Conservation (phyloP, 2,329 filamentous ascomycete species). For the Trichothecium roseum region DNA sequence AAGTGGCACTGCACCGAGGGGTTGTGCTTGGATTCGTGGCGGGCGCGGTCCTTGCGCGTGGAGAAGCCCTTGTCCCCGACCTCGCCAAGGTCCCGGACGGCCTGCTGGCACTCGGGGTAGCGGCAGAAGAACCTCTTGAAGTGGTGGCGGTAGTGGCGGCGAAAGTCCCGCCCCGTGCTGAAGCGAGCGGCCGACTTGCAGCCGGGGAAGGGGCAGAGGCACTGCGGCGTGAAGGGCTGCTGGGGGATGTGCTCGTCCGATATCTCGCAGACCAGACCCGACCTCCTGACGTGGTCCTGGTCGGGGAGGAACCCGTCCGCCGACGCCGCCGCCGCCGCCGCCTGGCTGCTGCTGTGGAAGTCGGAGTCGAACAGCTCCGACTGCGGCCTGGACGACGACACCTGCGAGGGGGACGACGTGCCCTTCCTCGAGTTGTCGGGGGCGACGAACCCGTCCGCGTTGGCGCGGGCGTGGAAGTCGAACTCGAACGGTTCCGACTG, state of each 20-base stretch:
- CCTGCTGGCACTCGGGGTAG: constrained; percentile 2
- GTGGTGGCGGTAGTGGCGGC: constrained; percentile 3
- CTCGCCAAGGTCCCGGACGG: background rate
- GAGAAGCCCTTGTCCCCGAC: constrained; percentile 2
- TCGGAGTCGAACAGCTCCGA: no score
- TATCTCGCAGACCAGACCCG: constrained; percentile 1
- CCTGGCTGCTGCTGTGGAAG: no score
- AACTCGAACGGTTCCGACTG: no score
- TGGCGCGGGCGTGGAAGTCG: no score
- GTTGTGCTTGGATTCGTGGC: constrained; percentile 3
- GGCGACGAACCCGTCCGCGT: no score
- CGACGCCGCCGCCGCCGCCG: no score
- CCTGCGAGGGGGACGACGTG: no score
- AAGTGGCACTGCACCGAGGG: constrained; percentile 1
- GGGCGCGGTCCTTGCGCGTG: constrained; percentile 2
- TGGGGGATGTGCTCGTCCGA: constrained; percentile 3
- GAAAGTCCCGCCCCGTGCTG: constrained; percentile 2
- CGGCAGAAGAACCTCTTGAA: constrained; percentile 3
- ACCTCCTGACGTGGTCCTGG: background rate
- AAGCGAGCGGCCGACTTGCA: constrained; percentile 2
- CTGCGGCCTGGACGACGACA: no score
- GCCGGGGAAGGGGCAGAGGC: constrained; percentile 1
- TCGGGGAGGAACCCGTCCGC: no score
- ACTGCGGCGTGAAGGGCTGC: background rate
- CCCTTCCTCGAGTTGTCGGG: no score